Conservation (phyloP, 768 basidiomycete genomes). For the Gloeostereum incarnatum region DNA sequence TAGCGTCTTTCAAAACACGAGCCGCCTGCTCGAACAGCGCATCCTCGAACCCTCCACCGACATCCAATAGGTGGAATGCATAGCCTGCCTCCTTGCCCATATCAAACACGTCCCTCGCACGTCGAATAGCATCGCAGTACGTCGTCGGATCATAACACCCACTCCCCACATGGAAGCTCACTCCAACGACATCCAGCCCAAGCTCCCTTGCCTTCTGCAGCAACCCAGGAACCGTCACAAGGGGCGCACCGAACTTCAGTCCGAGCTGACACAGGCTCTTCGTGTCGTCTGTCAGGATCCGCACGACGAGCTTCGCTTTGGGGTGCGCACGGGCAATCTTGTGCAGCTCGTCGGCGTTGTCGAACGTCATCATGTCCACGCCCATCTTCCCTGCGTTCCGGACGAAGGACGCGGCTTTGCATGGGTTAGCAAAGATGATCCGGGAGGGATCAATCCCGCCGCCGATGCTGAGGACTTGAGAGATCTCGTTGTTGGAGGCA, state of each 20-base stretch:
- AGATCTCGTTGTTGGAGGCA: slow-evolving; percentile 91
- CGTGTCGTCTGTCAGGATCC: slow-evolving; percentile 95
- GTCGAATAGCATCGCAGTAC: slow-evolving; percentile 82
- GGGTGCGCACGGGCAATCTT: slow-evolving; percentile 84
- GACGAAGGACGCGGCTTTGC: slow-evolving; percentile 93
- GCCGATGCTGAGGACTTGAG: slow-evolving; percentile 63
- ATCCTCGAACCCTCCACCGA: slow-evolving; percentile 96
- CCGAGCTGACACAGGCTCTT: slow-evolving; percentile 91
- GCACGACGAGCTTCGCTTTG: slow-evolving; percentile 76
- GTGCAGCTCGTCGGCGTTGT: slow-evolving; percentile 93
- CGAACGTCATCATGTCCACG: slow-evolving; percentile 95
- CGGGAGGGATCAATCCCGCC: slow-evolving; percentile 69
- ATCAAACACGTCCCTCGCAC: slow-evolving; percentile 77
- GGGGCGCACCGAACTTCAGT: slow-evolving; percentile 92
- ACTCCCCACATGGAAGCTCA: slow-evolving; percentile 97
- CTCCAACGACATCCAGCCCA: slow-evolving; percentile 79
- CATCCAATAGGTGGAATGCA: slow-evolving; percentile 75
- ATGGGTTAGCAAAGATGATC: slow-evolving; percentile 98
- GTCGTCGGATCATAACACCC: slow-evolving; percentile 96
- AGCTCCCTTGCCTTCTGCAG: slow-evolving; percentile 74
- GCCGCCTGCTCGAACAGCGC: slow-evolving; percentile 78
- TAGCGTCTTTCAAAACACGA: slow-evolving; percentile 53
- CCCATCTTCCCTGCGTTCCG: slow-evolving; percentile 71
- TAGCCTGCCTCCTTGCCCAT: slow-evolving; percentile 81
- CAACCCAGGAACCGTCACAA: slow-evolving; percentile 70